These are phyloP conservation scores for Saccharomycopsis crataegensis DNA, from an alignment of 1,139 yeast species.

Conservation along the genomic window DNA sequence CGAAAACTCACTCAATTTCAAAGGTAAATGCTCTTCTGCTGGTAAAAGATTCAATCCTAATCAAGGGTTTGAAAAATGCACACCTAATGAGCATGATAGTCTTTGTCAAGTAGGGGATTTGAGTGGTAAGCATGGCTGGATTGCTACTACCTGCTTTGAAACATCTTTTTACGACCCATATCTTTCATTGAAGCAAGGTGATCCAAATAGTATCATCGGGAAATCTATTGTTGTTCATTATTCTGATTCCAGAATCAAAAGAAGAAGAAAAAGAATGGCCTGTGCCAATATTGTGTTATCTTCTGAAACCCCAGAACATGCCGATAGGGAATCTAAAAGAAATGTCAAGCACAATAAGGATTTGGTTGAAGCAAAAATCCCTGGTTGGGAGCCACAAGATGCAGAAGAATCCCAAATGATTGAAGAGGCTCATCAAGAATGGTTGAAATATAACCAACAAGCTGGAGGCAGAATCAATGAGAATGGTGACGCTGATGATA, in stretches of 20 bases:
- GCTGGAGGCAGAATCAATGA: neutral
- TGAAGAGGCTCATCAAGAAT: conserved; percentile 14
- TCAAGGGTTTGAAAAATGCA: conserved; percentile 40
- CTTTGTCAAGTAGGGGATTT: conserved; percentile 54
- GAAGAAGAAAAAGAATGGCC: conserved; percentile 37
- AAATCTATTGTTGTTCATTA: conserved; percentile 46
- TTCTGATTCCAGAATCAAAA: conserved; percentile 26
- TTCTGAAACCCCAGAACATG: conserved; percentile 26
- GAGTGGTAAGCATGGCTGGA: conserved; percentile 56
- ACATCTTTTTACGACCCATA: conserved; percentile 46
- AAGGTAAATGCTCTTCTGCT: conserved; percentile 41
- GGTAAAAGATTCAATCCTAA: conserved; percentile 51
- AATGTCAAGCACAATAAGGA: conserved; percentile 25
- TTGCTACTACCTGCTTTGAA: conserved; percentile 48
- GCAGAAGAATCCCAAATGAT: conserved; percentile 8
- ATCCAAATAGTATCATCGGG: conserved; percentile 46
- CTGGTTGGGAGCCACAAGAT: conserved; percentile 9
- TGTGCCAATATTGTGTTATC: conserved; percentile 44
- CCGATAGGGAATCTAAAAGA: conserved; percentile 23
- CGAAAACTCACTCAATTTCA: conserved; percentile 36
- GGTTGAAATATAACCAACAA: conserved; percentile 9
- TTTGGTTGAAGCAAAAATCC: conserved; percentile 16
- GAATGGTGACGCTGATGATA: conserved; percentile 25
- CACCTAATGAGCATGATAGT: conserved; percentile 40
- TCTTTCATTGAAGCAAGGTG: conserved; percentile 40